Base-by-base conservation (phyloP, 768 basidiomycete genomes). In the Leccinum obscurum region DNA sequence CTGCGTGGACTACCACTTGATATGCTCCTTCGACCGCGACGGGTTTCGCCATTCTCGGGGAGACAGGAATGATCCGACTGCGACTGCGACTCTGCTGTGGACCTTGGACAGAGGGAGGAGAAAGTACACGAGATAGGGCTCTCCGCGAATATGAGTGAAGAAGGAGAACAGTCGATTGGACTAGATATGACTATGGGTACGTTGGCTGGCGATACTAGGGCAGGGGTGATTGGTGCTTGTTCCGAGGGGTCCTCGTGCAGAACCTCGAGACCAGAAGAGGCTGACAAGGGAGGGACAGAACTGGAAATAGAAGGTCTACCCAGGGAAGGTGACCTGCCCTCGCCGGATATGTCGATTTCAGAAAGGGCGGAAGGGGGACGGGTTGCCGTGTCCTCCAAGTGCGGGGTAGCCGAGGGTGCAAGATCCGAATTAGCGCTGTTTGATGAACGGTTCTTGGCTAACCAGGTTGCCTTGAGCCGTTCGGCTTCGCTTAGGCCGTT, bases 391-490 rank as follows among this genome's bases (percentile, higher is more conserved):
- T 14, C n/a, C 20, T 51, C 55, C 54, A 50, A 55, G 20, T 50
- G 26, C 30, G 59, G 55, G 35, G 64, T 52, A 22, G 35, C 34
- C 32, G 52, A 22, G 8, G 49, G 52, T 8, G 3, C 57, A 13
- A 17, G 35, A 14, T 58, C 73, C 3, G 71, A 79, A 74, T 54
- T 59, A 60, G 26, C 71, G 4, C 62, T 62, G 30, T 72, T 69
- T 8, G 57, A 52, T 3, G 60, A 41, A 26, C 65, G 68, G 62
- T 82, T 80, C 61, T 70, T 75, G 3, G 77, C 75, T 61, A 82
- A 75, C 85, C 85, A 87, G 55, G 79, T 77, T 50, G 79, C 73
- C 68, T 84, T 86, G 66, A 87, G 75, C 60, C 70, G 77, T 57
- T 78, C 77, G 6, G 85, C 85, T 8, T 82, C 83, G 14, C 81